Evolutionary conservation across 345 rosid genomes (phyloP), one percentile per base, ranked within the genome.

Genomic region (Arabis alpina): DNA sequence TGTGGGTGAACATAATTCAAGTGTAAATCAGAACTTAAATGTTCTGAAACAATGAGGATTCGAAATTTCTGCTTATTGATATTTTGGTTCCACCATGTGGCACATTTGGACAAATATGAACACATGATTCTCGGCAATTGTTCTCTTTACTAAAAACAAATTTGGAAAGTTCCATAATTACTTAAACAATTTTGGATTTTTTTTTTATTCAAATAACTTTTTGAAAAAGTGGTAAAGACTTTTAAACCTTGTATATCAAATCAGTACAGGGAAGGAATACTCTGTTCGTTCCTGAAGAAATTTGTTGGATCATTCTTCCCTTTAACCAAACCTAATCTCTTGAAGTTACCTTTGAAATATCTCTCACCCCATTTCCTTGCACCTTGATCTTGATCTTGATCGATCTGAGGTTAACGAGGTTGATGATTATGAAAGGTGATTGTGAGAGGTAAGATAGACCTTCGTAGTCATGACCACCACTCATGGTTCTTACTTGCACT

Each of bases 401-500:
- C 0, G 82, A 61, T 28, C 85, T 75, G 23, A 84, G 61, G 66
- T 84, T 79, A 23, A 63, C 73, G 58, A 86, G 66, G 74, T 87
- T 81, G 4, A 87, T 57, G 30, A 90, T 58, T 40, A 86, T 14
- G 61, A 84, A 87, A 0, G 96, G 85, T 19, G 68, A 59, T 10
- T 23, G 43, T n/a, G 91, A 83, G 24, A 75, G 66, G 66, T 87
- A 84, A 3, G 96, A 89, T 42, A 85, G 73, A 28, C 89, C 96
- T 61, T 85, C 96, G 45, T 79, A 86, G 72, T 88, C 95, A 45
- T 86, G 92, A 44, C 95, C 95, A 4, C 96, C 96, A 45, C 96
- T 87, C 7, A 86, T 47, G 51, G 81, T 81, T 62, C 82, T 81
- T 32, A 89, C 61, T 48, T 82, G 84, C 4, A 82, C 66, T 2